Base-by-base conservation (phyloP, 2,329 filamentous ascomycete genomes). In the Volutella citrinella region DNA sequence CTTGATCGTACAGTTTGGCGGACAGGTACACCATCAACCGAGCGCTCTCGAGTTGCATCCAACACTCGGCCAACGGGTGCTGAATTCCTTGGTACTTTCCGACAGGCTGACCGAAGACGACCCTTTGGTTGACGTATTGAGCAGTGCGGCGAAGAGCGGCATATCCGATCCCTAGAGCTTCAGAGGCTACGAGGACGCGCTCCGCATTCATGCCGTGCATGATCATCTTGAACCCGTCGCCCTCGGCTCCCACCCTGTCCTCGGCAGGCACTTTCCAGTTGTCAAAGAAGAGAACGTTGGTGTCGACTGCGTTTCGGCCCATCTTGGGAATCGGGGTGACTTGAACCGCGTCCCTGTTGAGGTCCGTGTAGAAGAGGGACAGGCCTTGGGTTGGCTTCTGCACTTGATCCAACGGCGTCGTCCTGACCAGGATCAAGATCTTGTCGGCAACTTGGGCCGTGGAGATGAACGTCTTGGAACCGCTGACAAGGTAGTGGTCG, bases 191-290 rank as follows among this genome's bases (percentile, higher is more conserved):
- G 3, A 46, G 33, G 6, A 42, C 24, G 7, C 41, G 11, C 25
- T 46, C 43, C 4, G 41, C 43, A 14, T 46, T 46, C 41, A 44
- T 34, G 6, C 43, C 43, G 4, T 40, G 33, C 35, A 46, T 39
- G 10, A 44, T 46, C 5, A 46, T 39, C 26, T 42, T 40, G 30
- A 46, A 46, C 1, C 43, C 42, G 5, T 39, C 31, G 1, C 44
- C 42, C 11, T 45, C 41, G 3, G 36, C 15, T 2, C 41, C 41
- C 3, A 46, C 20, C 7, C 39, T 9, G 17, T 42, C 40, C 6
- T 10, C 4, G 10, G 23, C 37, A 6, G 34, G 34, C 2, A 43
- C 34, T 15, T 40, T 38, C 37, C 38, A 43, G 21, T 30, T 27
- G 3, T 43, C 38, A 22, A 38, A 43, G 14, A 38, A 33, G 10